phyloP scores from a whole-genome alignment of 179 eudicot genomes.

The Vitellaria paradoxa region DNA sequence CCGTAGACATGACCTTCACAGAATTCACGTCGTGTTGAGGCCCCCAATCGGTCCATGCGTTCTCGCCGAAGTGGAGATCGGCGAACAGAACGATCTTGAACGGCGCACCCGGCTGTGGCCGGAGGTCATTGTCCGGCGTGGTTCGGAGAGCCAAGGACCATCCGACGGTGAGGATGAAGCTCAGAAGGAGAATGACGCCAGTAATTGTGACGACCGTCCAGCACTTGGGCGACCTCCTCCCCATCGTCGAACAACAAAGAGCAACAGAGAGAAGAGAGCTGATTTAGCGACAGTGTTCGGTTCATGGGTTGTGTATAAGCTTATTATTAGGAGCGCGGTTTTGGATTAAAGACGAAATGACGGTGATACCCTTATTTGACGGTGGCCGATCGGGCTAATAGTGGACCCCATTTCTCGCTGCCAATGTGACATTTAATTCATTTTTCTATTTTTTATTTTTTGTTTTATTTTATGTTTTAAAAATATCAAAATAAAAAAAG shows the following conservation, averaged over 20 bases:
- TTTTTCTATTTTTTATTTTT: too few relatives aligned
- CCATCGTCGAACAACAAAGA: not conserved
- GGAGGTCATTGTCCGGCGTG: constrained; percentile 27
- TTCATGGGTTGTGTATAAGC: too few relatives aligned
- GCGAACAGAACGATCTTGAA: constrained; percentile 78
- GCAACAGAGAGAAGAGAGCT: not conserved
- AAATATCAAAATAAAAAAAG: too few relatives aligned
- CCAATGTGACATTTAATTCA: too few relatives aligned
- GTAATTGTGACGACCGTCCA: not conserved
- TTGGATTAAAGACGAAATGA: too few relatives aligned
- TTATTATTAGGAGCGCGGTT: too few relatives aligned
- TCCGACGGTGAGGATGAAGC: constrained; percentile 11
- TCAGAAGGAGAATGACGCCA: not conserved
- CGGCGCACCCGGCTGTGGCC: constrained; percentile 28
- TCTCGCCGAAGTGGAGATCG: constrained; percentile 88
- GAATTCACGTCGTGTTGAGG: constrained; percentile 71
- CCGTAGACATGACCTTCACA: constrained; percentile 56
- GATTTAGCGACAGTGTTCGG: not conserved
- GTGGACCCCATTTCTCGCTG: too few relatives aligned
- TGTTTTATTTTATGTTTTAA: too few relatives aligned
- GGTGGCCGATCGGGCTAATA: too few relatives aligned
- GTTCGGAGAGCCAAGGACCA: constrained; percentile 23
- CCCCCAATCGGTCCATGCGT: constrained; percentile 83
- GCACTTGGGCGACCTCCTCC: not conserved
- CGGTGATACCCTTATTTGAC: too few relatives aligned